These are phyloP conservation scores for Cytospora leucostoma DNA, from an alignment of 2,329 filamentous ascomycete genomes.

Conservation along the genomic window DNA sequence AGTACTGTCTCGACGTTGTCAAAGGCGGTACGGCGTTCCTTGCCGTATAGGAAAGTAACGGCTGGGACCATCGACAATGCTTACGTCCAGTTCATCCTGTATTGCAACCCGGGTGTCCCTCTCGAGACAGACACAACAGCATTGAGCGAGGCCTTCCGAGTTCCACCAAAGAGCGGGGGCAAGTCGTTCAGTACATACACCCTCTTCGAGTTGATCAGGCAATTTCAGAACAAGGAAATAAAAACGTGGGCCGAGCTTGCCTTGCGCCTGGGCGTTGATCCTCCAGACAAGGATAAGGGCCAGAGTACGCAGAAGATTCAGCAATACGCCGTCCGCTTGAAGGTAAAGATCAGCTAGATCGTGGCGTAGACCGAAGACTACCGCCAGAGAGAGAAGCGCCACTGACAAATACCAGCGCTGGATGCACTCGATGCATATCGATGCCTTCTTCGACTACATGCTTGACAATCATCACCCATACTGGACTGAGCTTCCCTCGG, in stretches of 20 bases:
- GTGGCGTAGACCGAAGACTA: neutral
- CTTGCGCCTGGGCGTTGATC: slow-evolving; percentile 83
- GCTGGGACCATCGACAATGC: slow-evolving; percentile 75
- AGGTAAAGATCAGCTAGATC: slow-evolving; percentile 55
- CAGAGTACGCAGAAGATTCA: slow-evolving; percentile 93
- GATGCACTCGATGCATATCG: slow-evolving; percentile 96
- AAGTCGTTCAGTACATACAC: slow-evolving; percentile 80
- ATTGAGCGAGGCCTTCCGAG: slow-evolving; percentile 74
- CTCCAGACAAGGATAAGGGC: slow-evolving; percentile 76
- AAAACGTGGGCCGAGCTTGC: slow-evolving; percentile 92
- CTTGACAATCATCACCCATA: slow-evolving; percentile 77
- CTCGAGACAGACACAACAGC: slow-evolving; percentile 68
- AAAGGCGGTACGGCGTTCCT: slow-evolving; percentile 29
- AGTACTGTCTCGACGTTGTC: slow-evolving; percentile 7
- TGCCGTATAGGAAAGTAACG: slow-evolving; percentile 70
- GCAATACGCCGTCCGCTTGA: slow-evolving; percentile 89
- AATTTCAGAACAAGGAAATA: slow-evolving; percentile 78
- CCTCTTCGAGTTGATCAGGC: slow-evolving; percentile 76
- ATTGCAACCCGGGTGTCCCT: slow-evolving; percentile 83
- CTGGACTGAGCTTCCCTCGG: slow-evolving; percentile 72
- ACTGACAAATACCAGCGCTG: slow-evolving; percentile 62
- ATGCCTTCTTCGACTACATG: slow-evolving; percentile 92
- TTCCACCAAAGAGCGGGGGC: slow-evolving; percentile 81
- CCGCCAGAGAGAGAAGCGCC: neutral
- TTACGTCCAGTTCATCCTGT: slow-evolving; percentile 82